phyloP scores from a whole-genome alignment of 176 grass and related monocot genomes.

The Tillandsia fasciculata region DNA sequence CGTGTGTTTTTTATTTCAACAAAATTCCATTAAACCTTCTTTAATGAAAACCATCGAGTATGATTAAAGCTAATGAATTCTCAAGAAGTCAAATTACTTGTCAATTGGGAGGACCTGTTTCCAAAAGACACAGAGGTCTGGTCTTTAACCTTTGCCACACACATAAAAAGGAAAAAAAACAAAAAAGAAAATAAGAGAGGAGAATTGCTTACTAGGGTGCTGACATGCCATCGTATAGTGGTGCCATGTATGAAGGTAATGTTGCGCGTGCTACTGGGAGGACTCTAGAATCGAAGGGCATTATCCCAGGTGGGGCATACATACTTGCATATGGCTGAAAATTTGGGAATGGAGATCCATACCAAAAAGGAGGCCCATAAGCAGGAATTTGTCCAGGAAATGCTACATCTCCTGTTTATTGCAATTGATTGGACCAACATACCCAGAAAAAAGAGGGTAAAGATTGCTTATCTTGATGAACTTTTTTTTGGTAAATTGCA shows the following conservation, averaged over 20 bases:
- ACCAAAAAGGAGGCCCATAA: constrained; percentile 21
- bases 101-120: no score
- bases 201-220: constrained; percentile 21
- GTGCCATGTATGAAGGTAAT: constrained; percentile 17
- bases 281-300: constrained; percentile 21
- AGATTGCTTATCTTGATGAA: neutral
- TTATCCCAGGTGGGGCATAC: constrained; percentile 12
- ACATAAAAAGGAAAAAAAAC: neutral
- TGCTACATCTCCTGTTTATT: constrained; percentile 13
- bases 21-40: no score
- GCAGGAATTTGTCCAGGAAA: constrained; percentile 8
- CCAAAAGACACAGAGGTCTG: no score
- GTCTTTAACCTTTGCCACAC: neutral
- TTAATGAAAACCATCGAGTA: no score
- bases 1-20: no score
- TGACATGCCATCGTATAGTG: constrained; percentile 14
- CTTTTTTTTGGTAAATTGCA: neutral
- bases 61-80: no score
- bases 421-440: neutral
- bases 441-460: neutral
- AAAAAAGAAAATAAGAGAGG: neutral
- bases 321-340: constrained; percentile 18
- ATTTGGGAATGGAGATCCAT: constrained; percentile 10
- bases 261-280: constrained; percentile 11
- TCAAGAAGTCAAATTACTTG: no score